These are phyloP conservation scores for Cercophora sp. DNA, from an alignment of 495 filamentous ascomycete species.

Conservation along the genomic window DNA sequence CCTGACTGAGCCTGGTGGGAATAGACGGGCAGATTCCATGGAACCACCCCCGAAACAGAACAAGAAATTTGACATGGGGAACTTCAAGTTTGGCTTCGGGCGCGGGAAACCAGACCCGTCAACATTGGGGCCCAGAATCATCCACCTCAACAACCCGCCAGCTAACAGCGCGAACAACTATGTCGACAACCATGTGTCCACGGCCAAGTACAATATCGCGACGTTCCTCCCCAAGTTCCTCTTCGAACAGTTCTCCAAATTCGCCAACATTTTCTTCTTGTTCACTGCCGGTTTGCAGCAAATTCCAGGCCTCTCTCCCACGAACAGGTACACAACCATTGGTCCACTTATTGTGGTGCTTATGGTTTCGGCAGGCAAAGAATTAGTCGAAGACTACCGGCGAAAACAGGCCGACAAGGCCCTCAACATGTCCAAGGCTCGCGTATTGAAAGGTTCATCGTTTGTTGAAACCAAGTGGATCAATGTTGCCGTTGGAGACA, in stretches of 20 bases:
- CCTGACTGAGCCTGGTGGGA: conserved; percentile 64
- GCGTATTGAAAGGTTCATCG: conserved; percentile 74
- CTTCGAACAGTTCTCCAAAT: conserved; percentile 98
- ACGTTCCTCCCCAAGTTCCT: conserved; percentile 98
- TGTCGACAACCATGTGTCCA: conserved; percentile 93
- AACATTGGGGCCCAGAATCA: conserved; percentile 84
- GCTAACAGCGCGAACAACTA: conserved; percentile 87
- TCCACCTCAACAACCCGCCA: conserved; percentile 95
- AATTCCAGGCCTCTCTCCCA: conserved; percentile 91
- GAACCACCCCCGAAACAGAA: conserved; percentile 38
- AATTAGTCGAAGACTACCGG: conserved; percentile 90
- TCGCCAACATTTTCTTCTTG: conserved; percentile 98
- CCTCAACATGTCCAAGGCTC: conserved; percentile 84
- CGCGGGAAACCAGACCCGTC: conserved; percentile 81
- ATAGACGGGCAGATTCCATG: conserved; percentile 26
- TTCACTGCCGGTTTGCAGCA: conserved; percentile 96
- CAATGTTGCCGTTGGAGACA: conserved; percentile 88
- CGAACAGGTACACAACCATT: conserved; percentile 93
- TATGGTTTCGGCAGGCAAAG: conserved; percentile 89
- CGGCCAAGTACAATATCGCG: conserved; percentile 92
- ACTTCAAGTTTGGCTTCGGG: conserved; percentile 94
- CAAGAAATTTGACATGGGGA: conserved; percentile 63
- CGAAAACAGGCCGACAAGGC: conserved; percentile 81
- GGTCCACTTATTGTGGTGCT: conserved; percentile 86
- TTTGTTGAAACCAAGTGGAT: conserved; percentile 92